Evolutionary conservation across 2,329 filamentous ascomycete species (phyloP).

Genomic region (Colletotrichum camelliae): DNA sequence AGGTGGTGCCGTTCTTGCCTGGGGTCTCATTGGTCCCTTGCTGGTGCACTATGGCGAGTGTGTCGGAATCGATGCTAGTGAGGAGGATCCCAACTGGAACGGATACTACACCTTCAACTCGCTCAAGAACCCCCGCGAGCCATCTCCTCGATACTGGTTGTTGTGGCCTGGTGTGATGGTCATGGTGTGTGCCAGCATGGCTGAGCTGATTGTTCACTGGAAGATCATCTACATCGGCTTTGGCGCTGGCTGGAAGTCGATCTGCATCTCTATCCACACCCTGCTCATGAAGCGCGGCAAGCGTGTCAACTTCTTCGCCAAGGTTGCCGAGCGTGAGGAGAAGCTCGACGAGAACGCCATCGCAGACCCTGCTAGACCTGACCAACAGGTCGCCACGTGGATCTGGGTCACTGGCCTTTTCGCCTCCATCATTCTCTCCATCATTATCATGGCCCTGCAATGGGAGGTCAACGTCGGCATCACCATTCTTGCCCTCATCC

Average conservation of each 20-base stretch:
- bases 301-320: conserved; percentile 35
- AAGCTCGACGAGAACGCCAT: conserved; percentile 36
- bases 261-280: conserved; percentile 34
- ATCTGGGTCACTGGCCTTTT: conserved; percentile 55
- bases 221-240: conserved; percentile 39
- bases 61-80: conserved; percentile 43
- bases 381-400: conserved; percentile 58
- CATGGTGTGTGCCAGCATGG: conserved; percentile 44
- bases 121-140: conserved; percentile 32
- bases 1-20: conserved; percentile 57
- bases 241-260: conserved; percentile 37
- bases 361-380: conserved; percentile 44
- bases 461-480: conserved; percentile 63
- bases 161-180: conserved; percentile 50
- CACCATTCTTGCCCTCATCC: conserved; percentile 59
- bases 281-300: conserved; percentile 35
- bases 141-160: conserved; percentile 48
- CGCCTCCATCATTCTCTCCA: conserved; percentile 55
- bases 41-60: conserved; percentile 56
- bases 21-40: conserved; percentile 55
- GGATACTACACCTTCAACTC: conserved; percentile 33
- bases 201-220: conserved; percentile 46
- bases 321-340: conserved; percentile 39
- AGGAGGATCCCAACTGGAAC: conserved; percentile 31
- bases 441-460: conserved; percentile 55